Evolutionary conservation across 768 basidiomycete species (phyloP).

Genomic region (Cytidiella melzeri): DNA sequence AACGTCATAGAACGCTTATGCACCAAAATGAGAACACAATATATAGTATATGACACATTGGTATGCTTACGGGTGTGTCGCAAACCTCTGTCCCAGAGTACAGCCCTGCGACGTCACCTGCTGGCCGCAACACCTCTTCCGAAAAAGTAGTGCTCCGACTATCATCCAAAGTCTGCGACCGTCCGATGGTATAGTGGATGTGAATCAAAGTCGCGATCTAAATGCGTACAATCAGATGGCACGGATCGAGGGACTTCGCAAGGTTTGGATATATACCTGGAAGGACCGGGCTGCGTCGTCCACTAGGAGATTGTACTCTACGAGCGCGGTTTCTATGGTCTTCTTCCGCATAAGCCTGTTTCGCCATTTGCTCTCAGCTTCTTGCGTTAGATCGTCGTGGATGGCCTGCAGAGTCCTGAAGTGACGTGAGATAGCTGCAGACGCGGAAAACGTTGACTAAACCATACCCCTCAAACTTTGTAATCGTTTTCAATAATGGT

Average conservation of each 20-base stretch:
- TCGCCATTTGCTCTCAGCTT: slow-evolving; percentile 36
- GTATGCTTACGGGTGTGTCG: not conserved
- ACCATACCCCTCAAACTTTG: slow-evolving; percentile 35
- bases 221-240: not conserved
- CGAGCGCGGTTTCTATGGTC: slow-evolving; percentile 35
- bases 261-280: slow-evolving; percentile 30
- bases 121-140: no score
- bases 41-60: not conserved
- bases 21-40: no score
- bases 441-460: not conserved
- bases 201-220: slow-evolving; percentile 43
- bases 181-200: slow-evolving; percentile 36
- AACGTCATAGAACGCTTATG: not conserved
- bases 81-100: not conserved
- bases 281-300: slow-evolving; percentile 43
- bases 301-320: slow-evolving; percentile 27
- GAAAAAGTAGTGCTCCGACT: not conserved
- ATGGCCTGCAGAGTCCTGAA: slow-evolving; percentile 34
- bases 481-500: slow-evolving; percentile 33
- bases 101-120: not conserved
- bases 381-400: slow-evolving; percentile 32
- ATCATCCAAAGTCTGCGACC: slow-evolving; percentile 3
- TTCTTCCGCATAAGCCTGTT: slow-evolving; percentile 34
- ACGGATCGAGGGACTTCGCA: no score
- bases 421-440: not conserved